Evolutionary conservation across 495 filamentous ascomycete genomes (phyloP), one percentile per base, ranked within the genome.

Genomic region (Penicillium paradoxum): DNA sequence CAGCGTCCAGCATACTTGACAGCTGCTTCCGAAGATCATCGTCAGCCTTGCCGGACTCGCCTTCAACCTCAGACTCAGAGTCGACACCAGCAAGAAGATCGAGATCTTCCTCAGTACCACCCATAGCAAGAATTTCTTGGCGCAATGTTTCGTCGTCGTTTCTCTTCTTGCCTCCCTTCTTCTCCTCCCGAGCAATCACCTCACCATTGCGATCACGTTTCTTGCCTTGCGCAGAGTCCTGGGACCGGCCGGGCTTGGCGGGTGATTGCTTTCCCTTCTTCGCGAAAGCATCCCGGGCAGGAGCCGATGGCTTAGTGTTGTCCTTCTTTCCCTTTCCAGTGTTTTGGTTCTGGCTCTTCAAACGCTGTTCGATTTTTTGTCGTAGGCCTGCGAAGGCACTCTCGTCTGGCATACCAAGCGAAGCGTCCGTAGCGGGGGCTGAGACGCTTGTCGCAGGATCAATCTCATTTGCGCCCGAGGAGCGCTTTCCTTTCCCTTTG

Each of bases 31-130:
- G 62, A 13, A 76, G 45, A 22, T 68, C 59, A 51, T 67, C 71
- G 11, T 74, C 71, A 2, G 64, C 65, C 37, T 66, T 60, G 45
- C 61, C 65, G 2, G 64, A 19, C 8, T 52, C 55, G 40, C 62
- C 71, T 46, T 81, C 79, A 13, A 76, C 72, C 58, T 88, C 84
- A 25, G 79, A 79, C 45, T 81, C 83, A 1, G 85, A 88, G 45
- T 81, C 73, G 13, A 83, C 58, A 55, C 75, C 80, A 14, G 74
- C 81, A 41, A 91, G 70, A 32, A 90, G 70, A 40, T 86, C 80
- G 36, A 85, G 66, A 62, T 91, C 88, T 22, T 88, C 85, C 63
- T 89, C 80, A 24, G 85, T 86, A 19, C 89, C 89, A 17, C 89
- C 89, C 34, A 95, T 76, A 18, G 83, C 85, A 49, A 83, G 64